Evolutionary conservation across 345 rosid species (phyloP), one percentile per base, ranked within the genome.

Genomic region (Murraya paniculata): DNA sequence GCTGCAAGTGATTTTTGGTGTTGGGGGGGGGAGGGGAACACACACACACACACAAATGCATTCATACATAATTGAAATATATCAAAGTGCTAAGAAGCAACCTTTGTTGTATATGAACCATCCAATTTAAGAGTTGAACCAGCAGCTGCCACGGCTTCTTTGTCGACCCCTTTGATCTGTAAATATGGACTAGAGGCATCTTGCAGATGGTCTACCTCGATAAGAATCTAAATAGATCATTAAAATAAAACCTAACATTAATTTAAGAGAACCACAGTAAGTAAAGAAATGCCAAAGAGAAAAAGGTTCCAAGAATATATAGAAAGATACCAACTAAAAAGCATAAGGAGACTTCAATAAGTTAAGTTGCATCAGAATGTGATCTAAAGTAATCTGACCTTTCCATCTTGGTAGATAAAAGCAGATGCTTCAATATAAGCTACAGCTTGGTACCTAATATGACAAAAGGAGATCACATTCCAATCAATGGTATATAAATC

Each of bases 351-450:
- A 19, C 38, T 22, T 2, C 30, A 62, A 25, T 31, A 25, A n/a
- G 50, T 22, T 31, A 64, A 31, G 25, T 56, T 38, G 3, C 4
- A 71, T 22, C 39, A 62, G 56, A 69, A 9, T 61, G 25, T 5
- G 11, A 68, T 30, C 33, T 5, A 66, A 39, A 58, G 22, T 60
- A 53, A 39, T 77, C 56, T 82, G 53, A 94, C 99, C 98, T 91
- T 93, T 82, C 97, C 98, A 38, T 97, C 99, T 89, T 93, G 97
- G 86, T 97, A 93, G 39, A 97, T 97, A 74, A 86, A 88, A 78
- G 99, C 99, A 28, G 96, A 89, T 65, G 98, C 99, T 88, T 94
- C 99, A 27, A 94, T 94, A 82, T 90, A 94, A 22, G 99, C 99
- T 68, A 91, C 98, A 36, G 99, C 98, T 83, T 91, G 97, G 83